Evolutionary conservation across 495 filamentous ascomycete species (phyloP).

Genomic region (Peziza echinospora): DNA sequence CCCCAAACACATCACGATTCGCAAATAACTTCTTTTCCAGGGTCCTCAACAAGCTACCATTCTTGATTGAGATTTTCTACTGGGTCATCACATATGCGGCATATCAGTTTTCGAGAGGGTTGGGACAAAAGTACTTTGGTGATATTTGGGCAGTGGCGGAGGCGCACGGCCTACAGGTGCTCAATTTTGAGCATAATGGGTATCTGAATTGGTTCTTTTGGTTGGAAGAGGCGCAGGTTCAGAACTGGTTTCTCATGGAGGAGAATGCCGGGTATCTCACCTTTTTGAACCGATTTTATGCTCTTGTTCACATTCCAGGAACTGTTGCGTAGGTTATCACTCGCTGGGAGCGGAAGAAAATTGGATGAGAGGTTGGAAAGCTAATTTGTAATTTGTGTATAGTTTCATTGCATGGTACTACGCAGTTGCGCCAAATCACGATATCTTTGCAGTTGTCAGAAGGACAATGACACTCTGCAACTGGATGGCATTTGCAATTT

Average conservation of each 20-base stretch:
- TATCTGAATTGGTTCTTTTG: slow-evolving; percentile 34
- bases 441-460: slow-evolving; percentile 34
- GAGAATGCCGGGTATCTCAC: slow-evolving; percentile 33
- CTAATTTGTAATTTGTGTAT: too few species aligned
- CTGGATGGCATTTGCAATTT: slow-evolving; percentile 36
- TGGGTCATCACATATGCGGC: slow-evolving; percentile 53
- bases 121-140: slow-evolving; percentile 35
- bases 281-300: slow-evolving; percentile 39
- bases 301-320: slow-evolving; percentile 44
- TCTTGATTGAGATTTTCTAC: slow-evolving; percentile 62
- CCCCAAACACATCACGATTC: slow-evolving; percentile 38
- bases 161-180: slow-evolving; percentile 36
- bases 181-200: slow-evolving; percentile 38
- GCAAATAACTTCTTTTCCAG: slow-evolving; percentile 33
- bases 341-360: too few species aligned
- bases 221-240: slow-evolving; percentile 31
- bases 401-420: slow-evolving; percentile 49
- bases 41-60: slow-evolving; percentile 48
- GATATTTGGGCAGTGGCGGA: slow-evolving; percentile 50
- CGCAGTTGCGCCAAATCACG: slow-evolving; percentile 32
- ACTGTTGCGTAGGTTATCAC: too few species aligned
- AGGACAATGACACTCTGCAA: slow-evolving; percentile 44
- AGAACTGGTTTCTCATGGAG: slow-evolving; percentile 39
- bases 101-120: slow-evolving; percentile 37
- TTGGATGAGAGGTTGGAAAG: too few species aligned